phyloP scores from a whole-genome alignment of 352 stramenopile genomes.

The Phytopythium sindhum region DNA sequence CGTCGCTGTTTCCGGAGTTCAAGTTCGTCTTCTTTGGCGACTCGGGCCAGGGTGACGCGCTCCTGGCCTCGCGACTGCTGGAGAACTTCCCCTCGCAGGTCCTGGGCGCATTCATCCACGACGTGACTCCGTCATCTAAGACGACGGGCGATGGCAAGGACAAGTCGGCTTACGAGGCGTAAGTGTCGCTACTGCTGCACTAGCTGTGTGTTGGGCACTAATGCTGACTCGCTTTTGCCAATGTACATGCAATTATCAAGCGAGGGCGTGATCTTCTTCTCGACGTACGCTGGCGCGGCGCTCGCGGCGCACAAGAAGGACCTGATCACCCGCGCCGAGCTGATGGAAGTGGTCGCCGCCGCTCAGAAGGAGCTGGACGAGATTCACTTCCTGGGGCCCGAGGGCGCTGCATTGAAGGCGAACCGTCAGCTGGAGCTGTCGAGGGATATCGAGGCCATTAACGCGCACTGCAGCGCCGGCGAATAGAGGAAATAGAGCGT shows the following conservation, averaged over 20 bases:
- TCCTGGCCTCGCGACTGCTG: constrained; percentile 65
- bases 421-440: constrained; percentile 37
- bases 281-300: constrained; percentile 62
- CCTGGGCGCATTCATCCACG: constrained; percentile 76
- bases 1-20: constrained; percentile 78
- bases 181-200: constrained; percentile 17
- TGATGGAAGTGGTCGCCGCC: constrained; percentile 35
- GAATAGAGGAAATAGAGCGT: constrained; percentile 6
- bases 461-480: constrained; percentile 10
- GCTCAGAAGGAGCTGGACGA: constrained; percentile 46
- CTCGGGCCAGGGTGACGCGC: constrained; percentile 72
- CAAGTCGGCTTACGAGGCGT: constrained; percentile 61
- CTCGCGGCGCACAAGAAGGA: constrained; percentile 53
- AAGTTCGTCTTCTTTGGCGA: constrained; percentile 87
- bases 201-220: background rate
- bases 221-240: background rate
- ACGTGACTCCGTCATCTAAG: constrained; percentile 54
- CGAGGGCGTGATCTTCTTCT: constrained; percentile 73
- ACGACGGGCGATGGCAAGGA: constrained; percentile 59
- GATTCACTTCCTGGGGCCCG: constrained; percentile 41
- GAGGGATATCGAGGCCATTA: constrained; percentile 36
- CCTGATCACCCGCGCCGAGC: constrained; percentile 49
- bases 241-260: constrained; percentile 17
- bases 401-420: constrained; percentile 34
- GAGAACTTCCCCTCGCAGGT: constrained; percentile 54